These are phyloP conservation scores for Meyerozyma sp. DNA, from an alignment of 1,139 yeast species.

Conservation along the genomic window DNA sequence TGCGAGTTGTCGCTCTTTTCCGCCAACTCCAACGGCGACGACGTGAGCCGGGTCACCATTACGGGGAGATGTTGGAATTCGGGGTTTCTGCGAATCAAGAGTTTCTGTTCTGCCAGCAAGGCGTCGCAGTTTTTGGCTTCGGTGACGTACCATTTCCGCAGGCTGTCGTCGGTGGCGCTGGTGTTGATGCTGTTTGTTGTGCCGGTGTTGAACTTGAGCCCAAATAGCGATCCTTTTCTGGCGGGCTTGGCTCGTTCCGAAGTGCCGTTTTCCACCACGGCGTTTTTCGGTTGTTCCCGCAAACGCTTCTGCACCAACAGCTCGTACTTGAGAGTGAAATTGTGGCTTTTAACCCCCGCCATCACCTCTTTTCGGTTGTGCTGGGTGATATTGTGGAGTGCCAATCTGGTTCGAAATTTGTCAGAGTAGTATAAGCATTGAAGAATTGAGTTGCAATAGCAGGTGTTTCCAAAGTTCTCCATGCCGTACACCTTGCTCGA, in stretches of 20 bases:
- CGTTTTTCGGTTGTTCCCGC: constrained; percentile 4
- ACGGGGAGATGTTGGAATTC: constrained; percentile 31
- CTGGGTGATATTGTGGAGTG: constrained; percentile 24
- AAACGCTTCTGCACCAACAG: constrained; percentile 20
- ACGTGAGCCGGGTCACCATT: constrained; percentile 33
- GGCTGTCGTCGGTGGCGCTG: constrained; percentile 9
- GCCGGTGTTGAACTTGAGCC: constrained; percentile 30
- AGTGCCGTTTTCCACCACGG: constrained; percentile 2
- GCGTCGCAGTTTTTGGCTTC: constrained; percentile 31
- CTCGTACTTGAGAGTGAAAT: constrained; percentile 42
- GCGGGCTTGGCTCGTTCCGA: constrained; percentile 26
- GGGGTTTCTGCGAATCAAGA: constrained; percentile 23
- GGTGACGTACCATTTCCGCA: constrained; percentile 19
- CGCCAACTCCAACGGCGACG: constrained; percentile 7
- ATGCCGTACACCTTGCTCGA: constrained; percentile 77
- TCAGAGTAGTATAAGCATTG: constrained; percentile 81
- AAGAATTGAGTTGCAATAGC: constrained; percentile 88
- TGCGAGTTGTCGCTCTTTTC: constrained; percentile 29
- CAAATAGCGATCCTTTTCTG: constrained; percentile 37
- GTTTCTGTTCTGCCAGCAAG: constrained; percentile 31
- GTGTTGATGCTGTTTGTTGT: constrained; percentile 10
- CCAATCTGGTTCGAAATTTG: constrained; percentile 57
- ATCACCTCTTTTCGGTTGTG: constrained; percentile 37
- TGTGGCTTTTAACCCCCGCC: constrained; percentile 41
- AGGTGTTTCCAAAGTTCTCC: constrained; percentile 93